Base-by-base conservation (phyloP, 2,329 filamentous ascomycete species). In the Aspergillus fumigatiaffinis region DNA sequence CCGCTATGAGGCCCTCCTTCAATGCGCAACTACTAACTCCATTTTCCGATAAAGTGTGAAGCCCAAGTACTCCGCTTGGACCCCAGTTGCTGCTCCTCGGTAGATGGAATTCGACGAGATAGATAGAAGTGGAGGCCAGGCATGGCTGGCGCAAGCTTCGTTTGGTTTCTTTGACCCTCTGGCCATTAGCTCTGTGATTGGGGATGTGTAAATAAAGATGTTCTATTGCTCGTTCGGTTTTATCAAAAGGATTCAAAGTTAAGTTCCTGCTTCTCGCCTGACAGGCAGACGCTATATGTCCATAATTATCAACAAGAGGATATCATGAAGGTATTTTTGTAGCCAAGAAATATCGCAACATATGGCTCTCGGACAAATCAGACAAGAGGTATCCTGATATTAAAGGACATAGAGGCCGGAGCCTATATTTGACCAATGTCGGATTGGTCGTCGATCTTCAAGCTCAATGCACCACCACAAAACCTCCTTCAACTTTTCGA, bases 381-480 rank as follows among this genome's bases (percentile, higher is more conserved):
- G 35, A 10, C 14, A 54, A 28, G 46, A 50, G 32, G 42, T 49
- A 52, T 35, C 44, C 41, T 50, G 10, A 48, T 21, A 29, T 73
- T 64, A 86, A 61, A 87, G 75, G 50, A 89, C 83, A 74, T 90
- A 90, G 21, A 88, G 83, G 21, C 86, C 85, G 51, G 81, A 80
- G 3, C 84, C 87, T 28, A 91, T 81, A 63, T 83, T 87, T 29
- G 80, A 82, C 94, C 93, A 97, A 57, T 84, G 83, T 56, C 94
- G 85, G 50, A 96, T 83, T 0, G 88, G 91, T 62, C 85, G 86
- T 7, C 85, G 86, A 71, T 99, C 93, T 71, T 97, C 94, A 29
- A 99, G 80, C 75, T 97, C 92, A 12, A 99, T 90, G 66, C 92
- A 96, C 92, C 93, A 97, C 94, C 94, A 97, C 6, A 97, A 81